A percentile compares a stretch with the other conserved stretches of the same genome.
phyloP scores from a whole-genome alignment of 768 basidiomycete genomes.

The Mycena chlorophos region DNA sequence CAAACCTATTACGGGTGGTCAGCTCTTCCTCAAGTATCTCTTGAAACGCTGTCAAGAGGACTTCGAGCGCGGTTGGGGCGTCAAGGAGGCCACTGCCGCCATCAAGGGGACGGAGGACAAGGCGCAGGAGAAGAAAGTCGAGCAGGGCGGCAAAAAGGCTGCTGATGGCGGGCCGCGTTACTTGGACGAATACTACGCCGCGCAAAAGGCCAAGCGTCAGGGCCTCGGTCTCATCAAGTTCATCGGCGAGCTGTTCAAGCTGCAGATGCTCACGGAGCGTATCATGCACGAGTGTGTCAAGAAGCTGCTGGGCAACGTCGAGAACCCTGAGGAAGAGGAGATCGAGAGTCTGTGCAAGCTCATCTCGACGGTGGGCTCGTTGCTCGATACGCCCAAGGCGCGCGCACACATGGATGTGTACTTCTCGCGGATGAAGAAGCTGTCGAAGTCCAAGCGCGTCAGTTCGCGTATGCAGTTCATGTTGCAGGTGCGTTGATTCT shows the following conservation, averaged over 20 bases:
- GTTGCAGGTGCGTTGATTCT: constrained; percentile 71
- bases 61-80: constrained; percentile 94
- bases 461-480: constrained; percentile 91
- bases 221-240: constrained; percentile 97
- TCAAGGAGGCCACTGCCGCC: constrained; percentile 83
- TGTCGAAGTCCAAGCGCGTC: constrained; percentile 72
- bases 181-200: constrained; percentile 94
- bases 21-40: constrained; percentile 94
- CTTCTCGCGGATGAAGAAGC: constrained; percentile 86
- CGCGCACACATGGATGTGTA: constrained; percentile 89
- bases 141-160: constrained; percentile 46
- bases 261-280: constrained; percentile 96
- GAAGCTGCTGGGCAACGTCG: constrained; percentile 89
- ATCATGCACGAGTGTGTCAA: constrained; percentile 99
- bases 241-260: constrained; percentile 97
- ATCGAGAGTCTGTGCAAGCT: constrained; percentile 95
- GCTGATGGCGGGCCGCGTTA: constrained; percentile 49
- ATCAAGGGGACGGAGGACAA: constrained; percentile 84
- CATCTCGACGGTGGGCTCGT: constrained; percentile 81
- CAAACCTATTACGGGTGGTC: constrained; percentile 86
- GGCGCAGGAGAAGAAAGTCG: constrained; percentile 62
- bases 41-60: constrained; percentile 97
- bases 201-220: constrained; percentile 95
- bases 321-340: constrained; percentile 96
- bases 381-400: constrained; percentile 80